phyloP scores from a whole-genome alignment of 2,329 filamentous ascomycete genomes.

The Fusarium equiseti region DNA sequence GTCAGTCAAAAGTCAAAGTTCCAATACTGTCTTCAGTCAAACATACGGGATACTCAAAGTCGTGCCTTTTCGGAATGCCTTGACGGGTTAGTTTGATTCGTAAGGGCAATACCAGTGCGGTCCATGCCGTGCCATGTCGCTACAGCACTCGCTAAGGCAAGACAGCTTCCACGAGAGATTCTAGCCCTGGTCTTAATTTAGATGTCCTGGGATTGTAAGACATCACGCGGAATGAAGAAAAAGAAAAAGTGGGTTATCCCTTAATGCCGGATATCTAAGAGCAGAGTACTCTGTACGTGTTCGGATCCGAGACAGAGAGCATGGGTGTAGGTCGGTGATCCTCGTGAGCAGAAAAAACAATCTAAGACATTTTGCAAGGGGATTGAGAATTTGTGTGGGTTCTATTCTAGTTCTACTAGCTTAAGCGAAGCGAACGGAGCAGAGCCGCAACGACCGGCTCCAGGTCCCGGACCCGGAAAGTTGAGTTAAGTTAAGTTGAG shows the following conservation, averaged over 20 bases:
- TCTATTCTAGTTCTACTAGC: neutral
- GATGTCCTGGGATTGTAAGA: conserved; percentile 20
- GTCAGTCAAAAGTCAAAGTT: neutral
- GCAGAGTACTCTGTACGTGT: neutral
- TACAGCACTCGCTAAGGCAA: conserved; percentile 1
- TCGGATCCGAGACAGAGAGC: conserved; percentile 19
- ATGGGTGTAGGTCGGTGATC: neutral
- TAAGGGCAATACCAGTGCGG: conserved; percentile 3
- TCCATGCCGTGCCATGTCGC: conserved; percentile 5
- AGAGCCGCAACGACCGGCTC: conserved; percentile 21
- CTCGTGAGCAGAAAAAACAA: conserved; percentile 17
- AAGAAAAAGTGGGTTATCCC: conserved; percentile 8
- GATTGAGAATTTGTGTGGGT: conserved; percentile 5
- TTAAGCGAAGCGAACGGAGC: conserved; percentile 21
- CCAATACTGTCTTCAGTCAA: neutral
- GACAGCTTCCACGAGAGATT: conserved; percentile 9
- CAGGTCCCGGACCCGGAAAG: neutral
- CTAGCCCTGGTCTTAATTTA: conserved; percentile 26
- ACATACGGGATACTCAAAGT: neutral
- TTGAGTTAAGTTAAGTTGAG: neutral
- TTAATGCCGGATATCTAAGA: conserved; percentile 1
- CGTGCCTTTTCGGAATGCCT: conserved; percentile 16
- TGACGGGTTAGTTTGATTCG: conserved; percentile 26
- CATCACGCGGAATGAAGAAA: conserved; percentile 25
- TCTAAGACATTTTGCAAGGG: conserved; percentile 11